phyloP scores from a whole-genome alignment of 208 protist species.

The Novymonas esmeraldas region DNA sequence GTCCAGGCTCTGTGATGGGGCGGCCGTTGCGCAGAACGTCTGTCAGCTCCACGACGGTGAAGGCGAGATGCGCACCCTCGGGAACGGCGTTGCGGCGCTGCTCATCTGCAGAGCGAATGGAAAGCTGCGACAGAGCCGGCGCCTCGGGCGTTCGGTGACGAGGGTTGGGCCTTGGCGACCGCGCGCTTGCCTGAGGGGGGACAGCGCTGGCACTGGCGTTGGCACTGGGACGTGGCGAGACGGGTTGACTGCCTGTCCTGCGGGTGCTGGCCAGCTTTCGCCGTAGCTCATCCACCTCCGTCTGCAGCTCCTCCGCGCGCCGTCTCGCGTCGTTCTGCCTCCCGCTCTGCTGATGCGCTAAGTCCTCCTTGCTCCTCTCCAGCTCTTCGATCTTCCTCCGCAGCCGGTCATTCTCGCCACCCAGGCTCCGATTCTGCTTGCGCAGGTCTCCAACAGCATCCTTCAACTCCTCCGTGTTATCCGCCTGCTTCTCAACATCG shows the following conservation, averaged over 20 bases:
- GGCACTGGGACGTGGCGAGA: constrained; percentile 13
- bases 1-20: constrained; percentile 73
- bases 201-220: no score
- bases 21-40: constrained; percentile 66
- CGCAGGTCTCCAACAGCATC: constrained; percentile 28
- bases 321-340: constrained; percentile 23
- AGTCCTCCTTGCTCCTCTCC: constrained; percentile 37
- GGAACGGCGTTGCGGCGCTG: constrained; percentile 62
- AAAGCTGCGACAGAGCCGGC: constrained; percentile 45
- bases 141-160: constrained; percentile 29
- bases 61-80: constrained; percentile 78
- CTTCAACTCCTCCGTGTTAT: constrained; percentile 36
- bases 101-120: constrained; percentile 53
- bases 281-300: constrained; percentile 24
- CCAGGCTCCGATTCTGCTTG: constrained; percentile 36
- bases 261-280: constrained; percentile 13
- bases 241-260: constrained; percentile 8
- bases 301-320: constrained; percentile 24
- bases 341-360: constrained; percentile 25
- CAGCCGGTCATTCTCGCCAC: constrained; percentile 36
- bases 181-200: constrained; percentile 11
- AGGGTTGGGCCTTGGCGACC: constrained; percentile 20
- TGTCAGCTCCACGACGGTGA: constrained; percentile 77
- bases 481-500: constrained; percentile 26
- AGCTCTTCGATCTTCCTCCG: constrained; percentile 36